phyloP scores from a whole-genome alignment of 257 asterid species.

The Petunia axillaris region DNA sequence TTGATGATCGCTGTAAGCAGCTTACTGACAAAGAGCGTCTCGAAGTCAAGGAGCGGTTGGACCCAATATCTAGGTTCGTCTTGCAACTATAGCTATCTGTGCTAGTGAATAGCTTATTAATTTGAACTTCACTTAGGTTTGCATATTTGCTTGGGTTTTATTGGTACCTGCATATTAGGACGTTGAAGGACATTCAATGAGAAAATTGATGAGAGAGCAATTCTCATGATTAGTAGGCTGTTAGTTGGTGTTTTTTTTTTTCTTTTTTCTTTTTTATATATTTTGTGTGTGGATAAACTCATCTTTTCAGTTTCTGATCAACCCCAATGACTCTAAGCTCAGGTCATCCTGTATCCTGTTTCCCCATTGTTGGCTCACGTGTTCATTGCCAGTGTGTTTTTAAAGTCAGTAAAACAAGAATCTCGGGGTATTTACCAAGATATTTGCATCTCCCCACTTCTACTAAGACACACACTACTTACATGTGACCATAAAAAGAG shows the following conservation, averaged over 20 bases:
- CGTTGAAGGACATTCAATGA: background rate
- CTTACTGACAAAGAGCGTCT: conserved; percentile 56
- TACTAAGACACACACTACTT: no score
- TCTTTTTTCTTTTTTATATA: background rate
- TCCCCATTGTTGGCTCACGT: background rate
- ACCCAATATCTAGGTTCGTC: conserved; percentile 89
- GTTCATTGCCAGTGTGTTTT: conserved; percentile 18
- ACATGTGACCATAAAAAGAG: no score
- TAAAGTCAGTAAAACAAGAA: background rate
- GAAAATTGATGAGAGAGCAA: background rate
- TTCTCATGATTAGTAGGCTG: conserved; percentile 5
- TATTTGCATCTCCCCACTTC: no score
- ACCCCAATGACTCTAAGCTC: background rate
- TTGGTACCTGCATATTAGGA: background rate
- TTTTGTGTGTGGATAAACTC: background rate
- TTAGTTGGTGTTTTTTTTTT: conserved; percentile 13
- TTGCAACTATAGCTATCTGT: conserved; percentile 27
- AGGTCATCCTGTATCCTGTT: conserved; percentile 12
- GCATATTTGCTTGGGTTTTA: background rate
- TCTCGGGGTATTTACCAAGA: background rate
- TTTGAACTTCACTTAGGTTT: background rate
- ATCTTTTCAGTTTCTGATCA: background rate
- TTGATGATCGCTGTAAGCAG: conserved; percentile 82
- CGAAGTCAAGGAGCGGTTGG: conserved; percentile 67
- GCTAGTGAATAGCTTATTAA: conserved; percentile 14